phyloP scores from a whole-genome alignment of 2,329 filamentous ascomycete species.

The Fusarium neocosmosporiellum region DNA sequence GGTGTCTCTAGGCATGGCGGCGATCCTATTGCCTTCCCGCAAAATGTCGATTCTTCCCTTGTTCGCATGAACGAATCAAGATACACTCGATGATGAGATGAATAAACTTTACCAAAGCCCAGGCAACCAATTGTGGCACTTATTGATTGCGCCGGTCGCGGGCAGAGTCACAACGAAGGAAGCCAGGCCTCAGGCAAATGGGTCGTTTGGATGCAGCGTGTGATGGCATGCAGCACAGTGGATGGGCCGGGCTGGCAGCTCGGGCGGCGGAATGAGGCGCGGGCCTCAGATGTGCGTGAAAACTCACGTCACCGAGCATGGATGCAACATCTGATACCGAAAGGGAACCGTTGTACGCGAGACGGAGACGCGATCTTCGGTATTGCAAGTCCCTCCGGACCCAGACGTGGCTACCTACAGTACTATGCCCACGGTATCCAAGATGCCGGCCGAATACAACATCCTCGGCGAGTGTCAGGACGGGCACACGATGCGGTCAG shows the following conservation, averaged over 20 bases:
- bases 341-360: neutral
- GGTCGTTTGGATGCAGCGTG: constrained; percentile 16
- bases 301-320: neutral
- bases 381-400: neutral
- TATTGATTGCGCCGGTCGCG: neutral
- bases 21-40: neutral
- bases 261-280: constrained; percentile 5
- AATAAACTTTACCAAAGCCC: neutral
- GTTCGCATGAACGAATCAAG: neutral
- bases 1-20: neutral
- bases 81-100: neutral
- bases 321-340: neutral
- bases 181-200: constrained; percentile 21
- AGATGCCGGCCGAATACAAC: neutral
- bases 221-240: constrained; percentile 17
- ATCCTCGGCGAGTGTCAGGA: neutral
- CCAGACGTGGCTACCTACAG: neutral
- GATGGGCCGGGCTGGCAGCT: constrained; percentile 1
- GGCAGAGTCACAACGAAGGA: neutral
- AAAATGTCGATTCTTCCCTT: neutral
- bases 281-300: constrained; percentile 5
- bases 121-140: neutral
- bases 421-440: neutral
- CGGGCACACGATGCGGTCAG: constrained; percentile 6
- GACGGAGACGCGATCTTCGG: constrained; percentile 4